These are phyloP conservation scores for Petrea volubilis DNA, from an alignment of 257 asterid genomes.

Conservation along the genomic window DNA sequence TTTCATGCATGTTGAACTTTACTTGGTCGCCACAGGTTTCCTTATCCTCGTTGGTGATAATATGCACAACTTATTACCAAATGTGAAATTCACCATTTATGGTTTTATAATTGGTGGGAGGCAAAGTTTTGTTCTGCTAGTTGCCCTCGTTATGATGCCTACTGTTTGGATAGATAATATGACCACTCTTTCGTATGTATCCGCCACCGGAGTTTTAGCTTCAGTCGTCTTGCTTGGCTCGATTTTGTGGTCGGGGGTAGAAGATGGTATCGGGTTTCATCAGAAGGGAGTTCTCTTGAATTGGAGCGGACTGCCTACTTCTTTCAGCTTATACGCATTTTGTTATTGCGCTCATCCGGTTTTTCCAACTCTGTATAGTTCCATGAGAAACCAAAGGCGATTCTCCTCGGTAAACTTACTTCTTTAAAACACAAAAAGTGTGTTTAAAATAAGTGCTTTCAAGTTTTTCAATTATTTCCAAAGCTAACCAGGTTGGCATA, in stretches of 20 bases:
- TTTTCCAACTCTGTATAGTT: constrained; percentile 67
- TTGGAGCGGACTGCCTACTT: constrained; percentile 64
- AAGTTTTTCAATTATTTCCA: too few relatives aligned
- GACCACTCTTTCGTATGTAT: constrained; percentile 54
- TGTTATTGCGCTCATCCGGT: constrained; percentile 80
- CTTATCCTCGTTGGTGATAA: constrained; percentile 64
- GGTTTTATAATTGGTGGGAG: constrained; percentile 40
- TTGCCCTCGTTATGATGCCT: constrained; percentile 46
- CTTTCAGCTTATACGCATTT: constrained; percentile 59
- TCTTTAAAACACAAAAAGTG: not conserved
- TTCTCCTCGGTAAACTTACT: constrained; percentile 50
- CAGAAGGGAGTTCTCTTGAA: constrained; percentile 42
- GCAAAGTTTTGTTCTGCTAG: constrained; percentile 34
- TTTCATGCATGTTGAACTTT: constrained; percentile 59
- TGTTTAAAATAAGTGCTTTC: too few relatives aligned
- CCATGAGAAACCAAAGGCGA: constrained; percentile 47
- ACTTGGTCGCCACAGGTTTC: constrained; percentile 70
- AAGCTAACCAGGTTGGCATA: too few relatives aligned
- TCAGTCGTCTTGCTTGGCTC: constrained; percentile 46
- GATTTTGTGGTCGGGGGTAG: constrained; percentile 48
- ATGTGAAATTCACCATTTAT: constrained; percentile 12
- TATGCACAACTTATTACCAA: constrained; percentile 41
- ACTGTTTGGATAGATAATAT: constrained; percentile 55
- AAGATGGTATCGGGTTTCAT: constrained; percentile 43
- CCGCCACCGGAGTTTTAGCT: constrained; percentile 69